phyloP scores from a whole-genome alignment of 2,329 filamentous ascomycete genomes.

The Ophiocordyceps camponoti-saundersi region DNA sequence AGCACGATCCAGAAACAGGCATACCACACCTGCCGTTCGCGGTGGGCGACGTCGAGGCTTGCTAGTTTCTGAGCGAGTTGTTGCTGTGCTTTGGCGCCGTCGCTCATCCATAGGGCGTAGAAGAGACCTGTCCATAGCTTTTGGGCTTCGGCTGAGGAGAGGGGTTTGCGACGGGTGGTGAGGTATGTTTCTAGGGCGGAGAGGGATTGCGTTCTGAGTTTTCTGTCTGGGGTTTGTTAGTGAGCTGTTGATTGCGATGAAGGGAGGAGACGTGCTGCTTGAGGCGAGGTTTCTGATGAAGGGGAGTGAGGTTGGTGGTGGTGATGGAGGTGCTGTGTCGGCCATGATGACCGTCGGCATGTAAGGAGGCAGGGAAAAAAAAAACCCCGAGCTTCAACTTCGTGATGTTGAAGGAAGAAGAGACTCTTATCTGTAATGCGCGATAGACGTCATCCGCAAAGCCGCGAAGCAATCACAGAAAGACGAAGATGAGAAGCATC shows the following conservation, averaged over 20 bases:
- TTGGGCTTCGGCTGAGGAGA: constrained; percentile 47
- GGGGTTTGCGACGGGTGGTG: constrained; percentile 37
- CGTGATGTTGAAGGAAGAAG: too few species aligned
- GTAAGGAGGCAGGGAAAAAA: background rate
- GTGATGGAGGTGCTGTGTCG: background rate
- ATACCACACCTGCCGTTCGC: constrained; percentile 18
- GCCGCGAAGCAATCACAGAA: too few species aligned
- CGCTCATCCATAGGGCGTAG: constrained; percentile 87
- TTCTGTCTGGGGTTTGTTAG: constrained; percentile 41
- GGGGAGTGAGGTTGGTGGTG: constrained; percentile 11
- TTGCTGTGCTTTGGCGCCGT: constrained; percentile 78
- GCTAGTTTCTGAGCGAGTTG: constrained; percentile 36
- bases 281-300: constrained; percentile 76
- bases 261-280: constrained; percentile 48
- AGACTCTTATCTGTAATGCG: too few species aligned
- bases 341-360: background rate
- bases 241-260: background rate
- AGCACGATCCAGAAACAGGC: constrained; percentile 57
- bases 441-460: too few species aligned
- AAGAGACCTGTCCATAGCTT: constrained; percentile 94
- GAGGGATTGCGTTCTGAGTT: constrained; percentile 61
- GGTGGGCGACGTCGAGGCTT: background rate
- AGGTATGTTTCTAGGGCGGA: constrained; percentile 65
- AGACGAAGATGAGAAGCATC: too few species aligned
- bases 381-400: background rate